These are phyloP conservation scores for Fusarium azukiicola DNA, from an alignment of 2,329 filamentous ascomycete species.

Conservation along the genomic window DNA sequence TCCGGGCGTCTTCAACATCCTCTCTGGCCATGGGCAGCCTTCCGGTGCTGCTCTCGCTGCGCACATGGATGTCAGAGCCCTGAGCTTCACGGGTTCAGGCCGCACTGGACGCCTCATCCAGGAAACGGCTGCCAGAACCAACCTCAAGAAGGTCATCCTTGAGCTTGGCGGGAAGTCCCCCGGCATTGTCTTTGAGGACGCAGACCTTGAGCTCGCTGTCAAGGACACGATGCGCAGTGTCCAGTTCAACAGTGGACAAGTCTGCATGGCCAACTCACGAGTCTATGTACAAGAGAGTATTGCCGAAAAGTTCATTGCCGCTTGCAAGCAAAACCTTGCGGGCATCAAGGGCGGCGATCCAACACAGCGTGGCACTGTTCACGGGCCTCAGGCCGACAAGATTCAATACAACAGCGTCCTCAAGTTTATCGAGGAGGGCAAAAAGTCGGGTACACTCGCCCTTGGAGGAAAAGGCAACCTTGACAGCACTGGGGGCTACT, in stretches of 20 bases:
- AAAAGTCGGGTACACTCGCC: slow-evolving; percentile 24
- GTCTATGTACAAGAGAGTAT: slow-evolving; percentile 77
- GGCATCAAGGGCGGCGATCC: slow-evolving; percentile 34
- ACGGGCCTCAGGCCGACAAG: slow-evolving; percentile 43
- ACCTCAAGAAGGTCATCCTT: slow-evolving; percentile 82
- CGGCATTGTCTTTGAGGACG: slow-evolving; percentile 81
- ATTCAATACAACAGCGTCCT: slow-evolving; percentile 39
- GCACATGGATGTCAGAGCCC: slow-evolving; percentile 85
- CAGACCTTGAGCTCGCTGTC: slow-evolving; percentile 60
- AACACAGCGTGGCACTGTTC: slow-evolving; percentile 8
- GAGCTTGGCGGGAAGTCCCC: slow-evolving; percentile 86
- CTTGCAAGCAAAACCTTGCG: slow-evolving; percentile 28
- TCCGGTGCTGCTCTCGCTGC: slow-evolving; percentile 84
- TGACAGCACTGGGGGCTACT: slow-evolving; percentile 35
- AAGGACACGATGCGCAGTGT: slow-evolving; percentile 71
- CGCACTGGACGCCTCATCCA: slow-evolving; percentile 86
- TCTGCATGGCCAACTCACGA: slow-evolving; percentile 79
- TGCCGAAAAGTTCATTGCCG: slow-evolving; percentile 53
- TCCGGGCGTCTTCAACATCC: slow-evolving; percentile 86
- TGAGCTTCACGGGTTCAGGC: slow-evolving; percentile 89
- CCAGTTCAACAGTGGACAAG: slow-evolving; percentile 77
- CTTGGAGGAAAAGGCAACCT: slow-evolving; percentile 38
- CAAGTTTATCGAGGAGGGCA: slow-evolving; percentile 42
- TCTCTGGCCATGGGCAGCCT: slow-evolving; percentile 85
- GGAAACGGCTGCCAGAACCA: slow-evolving; percentile 83